A percentile compares a stretch with the other conserved stretches of the same genome.
Evolutionary conservation across 148 eudicot genomes (phyloP).

Genomic region (Rheum nobile): DNA sequence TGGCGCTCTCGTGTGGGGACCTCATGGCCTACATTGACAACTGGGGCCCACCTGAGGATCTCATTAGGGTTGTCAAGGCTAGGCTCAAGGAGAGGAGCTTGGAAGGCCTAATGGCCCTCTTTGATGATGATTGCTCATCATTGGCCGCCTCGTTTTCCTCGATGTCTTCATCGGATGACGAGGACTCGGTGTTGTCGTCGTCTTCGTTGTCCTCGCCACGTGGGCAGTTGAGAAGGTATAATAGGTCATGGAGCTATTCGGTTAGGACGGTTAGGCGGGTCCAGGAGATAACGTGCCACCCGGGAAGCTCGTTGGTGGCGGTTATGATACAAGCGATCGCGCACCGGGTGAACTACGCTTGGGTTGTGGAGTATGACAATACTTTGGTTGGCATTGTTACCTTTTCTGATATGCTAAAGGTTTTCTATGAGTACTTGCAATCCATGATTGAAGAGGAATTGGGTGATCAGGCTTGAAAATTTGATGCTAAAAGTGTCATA

Average conservation of each 20-base stretch:
- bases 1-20: slow-evolving; percentile 62
- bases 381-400: slow-evolving; percentile 61
- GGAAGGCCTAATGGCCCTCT: slow-evolving; percentile 40
- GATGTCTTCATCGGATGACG: slow-evolving; percentile 43
- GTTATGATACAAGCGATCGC: slow-evolving; percentile 88
- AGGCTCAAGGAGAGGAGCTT: slow-evolving; percentile 47
- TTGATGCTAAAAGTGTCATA: background rate
- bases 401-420: slow-evolving; percentile 45
- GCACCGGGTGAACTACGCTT: slow-evolving; percentile 69
- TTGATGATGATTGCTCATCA: slow-evolving; percentile 20
- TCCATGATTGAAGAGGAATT: slow-evolving; percentile 21
- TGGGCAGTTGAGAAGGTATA: slow-evolving; percentile 18
- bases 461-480: background rate
- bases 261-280: slow-evolving; percentile 33
- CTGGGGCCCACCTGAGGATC: slow-evolving; percentile 72
- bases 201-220: background rate
- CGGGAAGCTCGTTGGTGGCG: slow-evolving; percentile 71
- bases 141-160: slow-evolving; percentile 15
- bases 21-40: slow-evolving; percentile 80
- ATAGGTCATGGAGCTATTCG: slow-evolving; percentile 43
- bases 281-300: slow-evolving; percentile 63
- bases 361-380: slow-evolving; percentile 72
- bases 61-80: slow-evolving; percentile 37
- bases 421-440: slow-evolving; percentile 44
- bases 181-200: slow-evolving; percentile 12